phyloP scores from a whole-genome alignment of 2,329 filamentous ascomycete species.

The Neopestalotiopsis clavispora region DNA sequence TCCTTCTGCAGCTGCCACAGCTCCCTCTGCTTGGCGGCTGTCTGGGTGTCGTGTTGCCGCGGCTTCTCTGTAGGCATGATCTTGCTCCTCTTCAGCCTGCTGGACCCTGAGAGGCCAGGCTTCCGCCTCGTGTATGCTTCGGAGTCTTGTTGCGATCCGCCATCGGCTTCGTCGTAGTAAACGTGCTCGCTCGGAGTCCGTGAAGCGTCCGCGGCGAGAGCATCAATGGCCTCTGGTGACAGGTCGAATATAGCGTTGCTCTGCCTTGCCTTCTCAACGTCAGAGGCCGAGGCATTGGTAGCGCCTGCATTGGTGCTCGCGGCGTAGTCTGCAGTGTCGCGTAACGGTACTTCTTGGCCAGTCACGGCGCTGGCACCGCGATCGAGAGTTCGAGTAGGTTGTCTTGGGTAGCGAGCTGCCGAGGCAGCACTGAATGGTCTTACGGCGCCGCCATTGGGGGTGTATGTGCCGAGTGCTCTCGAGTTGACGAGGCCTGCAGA shows the following conservation, averaged over 20 bases:
- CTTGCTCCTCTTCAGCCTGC: slow-evolving; percentile 31
- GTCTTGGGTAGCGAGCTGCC: slow-evolving; percentile 22
- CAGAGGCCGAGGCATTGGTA: slow-evolving; percentile 21
- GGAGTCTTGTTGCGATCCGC: background rate
- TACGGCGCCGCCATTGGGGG: slow-evolving; percentile 15
- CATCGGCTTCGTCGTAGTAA: background rate
- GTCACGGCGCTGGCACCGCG: background rate
- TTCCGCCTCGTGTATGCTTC: slow-evolving; percentile 10
- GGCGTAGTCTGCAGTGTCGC: background rate
- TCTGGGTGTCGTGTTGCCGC: slow-evolving; percentile 16
- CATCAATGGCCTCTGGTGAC: slow-evolving; percentile 41
- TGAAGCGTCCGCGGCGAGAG: slow-evolving; percentile 27
- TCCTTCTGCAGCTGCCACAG: slow-evolving; percentile 79
- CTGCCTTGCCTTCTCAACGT: slow-evolving; percentile 27
- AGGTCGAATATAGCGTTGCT: slow-evolving; percentile 37
- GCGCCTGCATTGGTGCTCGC: background rate
- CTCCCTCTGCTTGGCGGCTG: slow-evolving; percentile 41
- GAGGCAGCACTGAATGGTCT: slow-evolving; percentile 29
- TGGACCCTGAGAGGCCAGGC: slow-evolving; percentile 21
- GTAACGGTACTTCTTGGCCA: slow-evolving; percentile 7
- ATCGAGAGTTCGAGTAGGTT: slow-evolving; percentile 4
- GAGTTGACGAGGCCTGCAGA: slow-evolving; percentile 18
- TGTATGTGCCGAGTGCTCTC: slow-evolving; percentile 19
- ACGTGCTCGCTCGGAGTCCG: slow-evolving; percentile 2
- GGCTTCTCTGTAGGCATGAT: slow-evolving; percentile 27